Evolutionary conservation across 352 stramenopile species (phyloP), one percentile per base, ranked within the genome.

Genomic region (Pythium folliculosum): DNA sequence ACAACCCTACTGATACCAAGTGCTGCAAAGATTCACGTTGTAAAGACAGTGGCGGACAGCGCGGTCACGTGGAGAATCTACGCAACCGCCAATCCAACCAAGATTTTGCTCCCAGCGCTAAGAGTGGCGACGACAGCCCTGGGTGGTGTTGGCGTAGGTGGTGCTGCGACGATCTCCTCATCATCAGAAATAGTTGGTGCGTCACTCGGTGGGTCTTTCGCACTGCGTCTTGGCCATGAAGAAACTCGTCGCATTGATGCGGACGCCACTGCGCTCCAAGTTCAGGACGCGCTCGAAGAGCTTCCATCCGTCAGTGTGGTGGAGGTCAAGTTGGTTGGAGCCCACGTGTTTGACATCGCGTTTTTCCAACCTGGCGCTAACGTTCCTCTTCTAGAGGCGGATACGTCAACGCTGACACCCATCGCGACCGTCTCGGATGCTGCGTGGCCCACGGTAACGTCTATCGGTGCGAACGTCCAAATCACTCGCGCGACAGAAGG

Each of bases 241-340:
- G 51, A 10, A 17, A 56, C 32, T 12, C 52, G 5, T 3, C 64
- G 7, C 16, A 61, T 60, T 51, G 12, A 5, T 27, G 65, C 53
- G 0, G 37, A 59, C 7, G 60, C 68, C 0, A 64, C 23, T 12
- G 53, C 62, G 0, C 8, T 71, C 0, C 66, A 82, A 6, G 3
- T 86, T 0, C 78, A 84, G 43, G 50, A 72, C 12, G 73, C 73
- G 8, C 63, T 86, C 5, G 78, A 86, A 52, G 55, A 63, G 3
- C 67, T 84, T 19, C 12, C 32, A 0, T 58, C 53, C 2, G 48
- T 81, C 9, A 54, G 77, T 7, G 49, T 67, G 10, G 78, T 77
- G 1, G 48, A 63, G 21, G 76, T 82, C 0, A 53, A 49, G 5
- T 43, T 35, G 4, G 3, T 45, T 3, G 64, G 59, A 2, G 32